These are phyloP conservation scores for Aspergillus asperescens DNA, from an alignment of 495 filamentous ascomycete genomes.

Conservation along the genomic window DNA sequence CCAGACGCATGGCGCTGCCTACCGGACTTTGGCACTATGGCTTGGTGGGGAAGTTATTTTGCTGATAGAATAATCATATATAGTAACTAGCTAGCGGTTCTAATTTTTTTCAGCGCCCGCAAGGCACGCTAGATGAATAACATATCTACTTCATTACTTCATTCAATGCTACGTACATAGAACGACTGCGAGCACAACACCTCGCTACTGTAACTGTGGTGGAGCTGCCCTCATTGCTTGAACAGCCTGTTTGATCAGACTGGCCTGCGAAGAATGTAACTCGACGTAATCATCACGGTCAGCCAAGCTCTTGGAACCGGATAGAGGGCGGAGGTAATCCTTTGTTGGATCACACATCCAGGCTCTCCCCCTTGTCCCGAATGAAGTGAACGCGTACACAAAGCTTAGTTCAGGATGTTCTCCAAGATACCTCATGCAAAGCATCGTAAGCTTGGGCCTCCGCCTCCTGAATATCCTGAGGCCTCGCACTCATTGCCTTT, in stretches of 20 bases:
- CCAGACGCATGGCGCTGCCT: constrained; percentile 3
- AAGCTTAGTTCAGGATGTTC: background rate
- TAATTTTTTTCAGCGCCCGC: too few species aligned
- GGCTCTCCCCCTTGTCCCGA: constrained; percentile 4
- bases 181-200: too few species aligned
- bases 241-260: background rate
- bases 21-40: constrained; percentile 1
- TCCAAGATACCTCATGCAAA: constrained; percentile 4
- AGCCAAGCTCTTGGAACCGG: background rate
- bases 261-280: background rate
- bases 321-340: background rate
- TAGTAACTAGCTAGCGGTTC: too few species aligned
- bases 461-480: background rate
- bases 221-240: constrained; percentile 1
- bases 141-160: too few species aligned
- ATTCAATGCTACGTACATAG: too few species aligned
- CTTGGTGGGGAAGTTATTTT: constrained; percentile 9
- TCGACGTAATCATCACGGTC: constrained; percentile 3
- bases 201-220: too few species aligned
- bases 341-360: background rate
- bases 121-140: too few species aligned
- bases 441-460: constrained; percentile 2
- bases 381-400: constrained; percentile 7
- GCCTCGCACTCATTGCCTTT: background rate
- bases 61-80: constrained; percentile 4